Base-by-base conservation (phyloP, 2,329 filamentous ascomycete genomes). In the Curvularia hawaiiensis region DNA sequence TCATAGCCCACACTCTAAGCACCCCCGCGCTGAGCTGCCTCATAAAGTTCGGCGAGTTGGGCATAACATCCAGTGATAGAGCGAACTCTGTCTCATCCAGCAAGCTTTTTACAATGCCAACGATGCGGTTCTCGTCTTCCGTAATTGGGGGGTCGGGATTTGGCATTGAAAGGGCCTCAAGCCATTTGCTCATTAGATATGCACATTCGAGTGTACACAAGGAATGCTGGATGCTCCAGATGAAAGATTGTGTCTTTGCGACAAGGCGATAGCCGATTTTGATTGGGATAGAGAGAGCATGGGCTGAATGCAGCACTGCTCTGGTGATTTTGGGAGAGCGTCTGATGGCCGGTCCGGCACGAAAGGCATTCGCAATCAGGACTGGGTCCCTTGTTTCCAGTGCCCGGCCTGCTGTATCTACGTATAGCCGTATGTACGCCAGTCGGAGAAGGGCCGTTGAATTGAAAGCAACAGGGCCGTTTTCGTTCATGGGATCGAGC, bases 281-380 rank as follows among this genome's bases (percentile, higher is more conserved):
- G 57, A 89, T 85, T 24, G 88, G 78, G 78, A 89, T 86, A 3
- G 86, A 88, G 35, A 91, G 77, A 0, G 88, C 87, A 68, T 90
- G 88, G 28, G 88, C 85, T 1, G 87, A 85, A 65, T 90, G 88
- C 28, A 89, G 82, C 0, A 90, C 83, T 1, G 88, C 88, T 45
- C 86, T 79, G 33, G 85, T 86, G 24, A 90, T 80, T 31, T 85
- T 83, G 20, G 83, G 77, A 52, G 83, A 87, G 50, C 88, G 81
- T 20, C 84, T 79, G 11, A 89, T 80, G 26, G 84, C 77, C 0
- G 86, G 85, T 18, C 84, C 84, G 47, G 83, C 81, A 52, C 81
- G 81, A 60, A 90, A 82, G 1, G 85, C 83, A 38, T 81, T 80
- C 1, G 87, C 87, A 59, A 90, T 87, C 28, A 84, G 72, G 46